Evolutionary conservation across 805 yeast genomes (phyloP).

Genomic region (Candida incommunis): DNA sequence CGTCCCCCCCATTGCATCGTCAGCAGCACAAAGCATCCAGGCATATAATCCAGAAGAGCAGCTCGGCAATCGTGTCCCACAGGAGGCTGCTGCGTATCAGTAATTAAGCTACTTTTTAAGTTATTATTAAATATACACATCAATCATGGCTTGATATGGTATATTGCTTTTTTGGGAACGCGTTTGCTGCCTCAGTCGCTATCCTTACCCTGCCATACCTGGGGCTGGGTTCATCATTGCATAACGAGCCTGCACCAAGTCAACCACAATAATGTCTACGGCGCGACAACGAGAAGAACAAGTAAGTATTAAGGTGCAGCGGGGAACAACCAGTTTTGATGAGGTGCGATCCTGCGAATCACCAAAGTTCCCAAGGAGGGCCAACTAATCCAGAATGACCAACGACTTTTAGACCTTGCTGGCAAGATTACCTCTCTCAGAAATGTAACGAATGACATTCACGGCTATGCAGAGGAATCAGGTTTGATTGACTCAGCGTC

Average conservation of each 20-base stretch:
- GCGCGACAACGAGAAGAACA: constrained; percentile 18
- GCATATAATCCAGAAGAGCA: neutral
- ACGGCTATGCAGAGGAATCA: constrained; percentile 42
- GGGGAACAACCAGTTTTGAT: neutral
- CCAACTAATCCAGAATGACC: constrained; percentile 37
- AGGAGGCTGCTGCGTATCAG: neutral
- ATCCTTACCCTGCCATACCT: neutral
- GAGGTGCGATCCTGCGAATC: no score
- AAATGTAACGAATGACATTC: constrained; percentile 53
- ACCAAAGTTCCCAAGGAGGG: neutral
- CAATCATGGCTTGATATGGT: no score
- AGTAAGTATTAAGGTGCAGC: constrained; percentile 9
- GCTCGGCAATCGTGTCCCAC: neutral
- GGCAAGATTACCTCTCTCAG: constrained; percentile 51
- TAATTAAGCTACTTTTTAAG: no score
- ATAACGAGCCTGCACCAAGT: neutral
- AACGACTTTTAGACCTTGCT: constrained; percentile 47
- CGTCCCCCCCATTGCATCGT: neutral
- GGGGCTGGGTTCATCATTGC: no score
- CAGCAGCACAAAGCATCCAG: neutral
- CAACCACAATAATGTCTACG: constrained; percentile 8
- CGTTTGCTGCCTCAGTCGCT: no score
- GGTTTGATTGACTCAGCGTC: constrained; percentile 28
- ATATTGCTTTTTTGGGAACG: no score
- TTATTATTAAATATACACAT: no score